phyloP scores from a whole-genome alignment of 257 asterid species.

The Cordia subcordata region DNA sequence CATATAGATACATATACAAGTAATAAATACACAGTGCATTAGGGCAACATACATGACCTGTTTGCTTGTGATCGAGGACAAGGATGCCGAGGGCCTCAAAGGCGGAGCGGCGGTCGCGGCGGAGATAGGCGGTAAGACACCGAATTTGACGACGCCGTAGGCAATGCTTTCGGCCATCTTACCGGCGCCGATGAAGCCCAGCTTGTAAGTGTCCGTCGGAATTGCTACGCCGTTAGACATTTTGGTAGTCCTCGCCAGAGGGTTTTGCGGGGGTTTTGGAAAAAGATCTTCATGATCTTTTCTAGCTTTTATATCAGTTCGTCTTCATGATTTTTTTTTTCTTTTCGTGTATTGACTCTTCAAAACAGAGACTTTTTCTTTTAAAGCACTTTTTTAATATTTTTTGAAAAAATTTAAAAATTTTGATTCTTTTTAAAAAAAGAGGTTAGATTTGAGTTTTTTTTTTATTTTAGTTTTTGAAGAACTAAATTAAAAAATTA shows the following conservation, averaged over 20 bases:
- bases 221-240: conserved; percentile 26
- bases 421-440: too few species aligned
- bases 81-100: conserved; percentile 75
- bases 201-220: conserved; percentile 57
- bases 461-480: too few species aligned
- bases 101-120: conserved; percentile 56
- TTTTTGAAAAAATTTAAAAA: too few species aligned
- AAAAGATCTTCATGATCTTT: too few species aligned
- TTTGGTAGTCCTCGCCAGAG: neutral
- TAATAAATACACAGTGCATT: neutral
- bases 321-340: too few species aligned
- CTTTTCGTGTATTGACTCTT: too few species aligned
- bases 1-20: neutral
- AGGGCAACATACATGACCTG: conserved; percentile 42
- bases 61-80: conserved; percentile 46
- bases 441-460: too few species aligned
- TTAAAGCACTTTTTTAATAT: too few species aligned
- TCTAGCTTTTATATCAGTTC: too few species aligned
- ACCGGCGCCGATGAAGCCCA: conserved; percentile 93
- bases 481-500: too few species aligned
- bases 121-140: conserved; percentile 69
- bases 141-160: conserved; percentile 73
- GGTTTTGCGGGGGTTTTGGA: neutral
- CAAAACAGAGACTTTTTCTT: too few species aligned
- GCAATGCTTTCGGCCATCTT: conserved; percentile 97